phyloP scores from a whole-genome alignment of 2,329 filamentous ascomycete species.

The Hymenoscyphus albidus region DNA sequence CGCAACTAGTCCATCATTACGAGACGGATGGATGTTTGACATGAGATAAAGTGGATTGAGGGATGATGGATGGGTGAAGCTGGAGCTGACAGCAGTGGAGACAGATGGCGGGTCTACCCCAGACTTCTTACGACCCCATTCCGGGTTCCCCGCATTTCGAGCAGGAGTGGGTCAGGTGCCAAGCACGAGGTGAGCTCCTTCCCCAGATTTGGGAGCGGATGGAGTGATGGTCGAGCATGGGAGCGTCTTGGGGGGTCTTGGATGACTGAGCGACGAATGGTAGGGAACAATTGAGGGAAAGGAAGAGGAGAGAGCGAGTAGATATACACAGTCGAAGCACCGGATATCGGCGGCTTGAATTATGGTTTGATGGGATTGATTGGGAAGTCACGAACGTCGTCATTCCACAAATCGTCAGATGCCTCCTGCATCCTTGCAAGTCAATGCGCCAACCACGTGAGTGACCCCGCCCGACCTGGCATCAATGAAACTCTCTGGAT shows the following conservation, averaged over 20 bases:
- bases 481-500: conserved; percentile 11
- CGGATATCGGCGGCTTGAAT: background rate
- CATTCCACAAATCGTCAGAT: conserved; percentile 3
- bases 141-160: conserved; percentile 4
- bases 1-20: background rate
- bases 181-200: background rate
- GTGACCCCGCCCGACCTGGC: conserved; percentile 9
- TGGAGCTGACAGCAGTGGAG: background rate
- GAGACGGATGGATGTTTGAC: background rate
- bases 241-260: background rate
- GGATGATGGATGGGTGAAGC: background rate
- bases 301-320: background rate
- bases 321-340: background rate
- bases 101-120: background rate
- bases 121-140: background rate
- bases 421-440: background rate
- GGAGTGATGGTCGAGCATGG: background rate
- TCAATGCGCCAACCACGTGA: background rate
- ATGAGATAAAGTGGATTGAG: background rate
- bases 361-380: background rate
- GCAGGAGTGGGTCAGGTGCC: conserved; percentile 1
- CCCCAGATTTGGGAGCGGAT: background rate
- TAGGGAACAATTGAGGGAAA: background rate
- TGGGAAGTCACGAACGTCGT: background rate
- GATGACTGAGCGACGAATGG: background rate